Evolutionary conservation across 768 basidiomycete genomes (phyloP), one percentile per base, ranked within the genome.

Genomic region (Phylloporus rhodoxanthus): DNA sequence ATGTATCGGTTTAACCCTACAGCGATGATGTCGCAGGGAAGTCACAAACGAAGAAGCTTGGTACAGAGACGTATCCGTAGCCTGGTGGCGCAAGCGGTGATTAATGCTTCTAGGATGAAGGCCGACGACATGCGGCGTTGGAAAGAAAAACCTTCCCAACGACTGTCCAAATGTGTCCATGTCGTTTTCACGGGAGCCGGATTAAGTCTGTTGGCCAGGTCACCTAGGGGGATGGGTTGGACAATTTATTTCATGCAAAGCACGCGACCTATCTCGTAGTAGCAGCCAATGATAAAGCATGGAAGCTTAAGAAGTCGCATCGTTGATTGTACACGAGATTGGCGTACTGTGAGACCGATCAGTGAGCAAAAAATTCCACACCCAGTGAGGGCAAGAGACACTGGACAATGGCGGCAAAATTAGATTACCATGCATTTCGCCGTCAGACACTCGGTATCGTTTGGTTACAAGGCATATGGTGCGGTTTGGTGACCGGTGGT

Each of bases 11-110:
- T 30, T 33, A 51, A 29, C 38, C 36, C 41, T 57, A 33, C 43
- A 52, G 61, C 61, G 63, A 65, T 64, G 52, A 57, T 58, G 32
- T 62, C 61, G 61, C 61, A 63, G 41, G 49, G 48, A 63, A 63
- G 55, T 44, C 37, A 17, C 50, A 52, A 42, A 52, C 57, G 45
- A 57, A 59, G 63, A 63, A 57, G 60, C 26, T 41, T 50, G 32
- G 45, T 53, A 30, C 47, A 43, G 54, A 17, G 56, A 62, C 26
- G 48, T 47, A 50, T 48, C 56, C 54, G 52, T 58, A 47, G 47
- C 37, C 47, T 56, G 54, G 65, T 60, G 63, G 63, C 66, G 58
- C 65, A 15, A 47, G 55, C 50, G 54, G 64, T 56, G 64, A 68
- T 66, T 58, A 61, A 66, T 39, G 38, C 53, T 58, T 63, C 58